A percentile compares a stretch with the other conserved stretches of the same genome.
These are phyloP conservation scores for Detonula confervacea DNA, from an alignment of 352 stramenopile species.

Conservation along the genomic window DNA sequence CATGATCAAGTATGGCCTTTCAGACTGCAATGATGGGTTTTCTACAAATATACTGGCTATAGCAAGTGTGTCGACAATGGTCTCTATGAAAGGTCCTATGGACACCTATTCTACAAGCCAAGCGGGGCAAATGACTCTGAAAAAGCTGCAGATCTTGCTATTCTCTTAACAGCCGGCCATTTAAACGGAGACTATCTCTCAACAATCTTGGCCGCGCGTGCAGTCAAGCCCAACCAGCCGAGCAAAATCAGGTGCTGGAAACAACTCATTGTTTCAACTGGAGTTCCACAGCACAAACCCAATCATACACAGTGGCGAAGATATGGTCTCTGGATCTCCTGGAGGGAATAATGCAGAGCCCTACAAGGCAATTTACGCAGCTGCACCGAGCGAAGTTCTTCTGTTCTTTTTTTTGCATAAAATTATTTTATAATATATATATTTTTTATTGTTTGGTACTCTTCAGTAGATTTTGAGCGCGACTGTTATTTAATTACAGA, in stretches of 20 bases:
- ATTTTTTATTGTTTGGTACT: no score
- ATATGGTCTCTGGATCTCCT: slow-evolving; percentile 1
- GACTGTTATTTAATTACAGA: no score
- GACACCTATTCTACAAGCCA: slow-evolving; percentile 43
- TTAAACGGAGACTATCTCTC: no score
- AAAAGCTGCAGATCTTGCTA: no score
- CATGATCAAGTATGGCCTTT: slow-evolving; percentile 75
- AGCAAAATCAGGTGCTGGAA: slow-evolving; percentile 43
- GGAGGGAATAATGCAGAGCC: slow-evolving; percentile 20
- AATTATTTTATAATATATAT: no score
- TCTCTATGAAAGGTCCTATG: slow-evolving; percentile 30
- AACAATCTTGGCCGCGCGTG: slow-evolving; percentile 46
- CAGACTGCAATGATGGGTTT: slow-evolving; percentile 63
- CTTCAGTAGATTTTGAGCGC: no score
- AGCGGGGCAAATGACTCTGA: slow-evolving; percentile 23
- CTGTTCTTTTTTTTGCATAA: no score
- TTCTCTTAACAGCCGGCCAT: no score
- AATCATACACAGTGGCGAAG: slow-evolving; percentile 38
- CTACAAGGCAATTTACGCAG: slow-evolving; percentile 79
- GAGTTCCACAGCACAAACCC: slow-evolving; percentile 75
- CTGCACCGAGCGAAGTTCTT: no score
- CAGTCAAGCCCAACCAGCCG: slow-evolving; percentile 26
- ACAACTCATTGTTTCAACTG: slow-evolving; percentile 61
- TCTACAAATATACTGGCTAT: neutral
- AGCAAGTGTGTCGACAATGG: slow-evolving; percentile 29